Conservation (phyloP, 257 asterid species). For the Paraleonurus japonicus region DNA sequence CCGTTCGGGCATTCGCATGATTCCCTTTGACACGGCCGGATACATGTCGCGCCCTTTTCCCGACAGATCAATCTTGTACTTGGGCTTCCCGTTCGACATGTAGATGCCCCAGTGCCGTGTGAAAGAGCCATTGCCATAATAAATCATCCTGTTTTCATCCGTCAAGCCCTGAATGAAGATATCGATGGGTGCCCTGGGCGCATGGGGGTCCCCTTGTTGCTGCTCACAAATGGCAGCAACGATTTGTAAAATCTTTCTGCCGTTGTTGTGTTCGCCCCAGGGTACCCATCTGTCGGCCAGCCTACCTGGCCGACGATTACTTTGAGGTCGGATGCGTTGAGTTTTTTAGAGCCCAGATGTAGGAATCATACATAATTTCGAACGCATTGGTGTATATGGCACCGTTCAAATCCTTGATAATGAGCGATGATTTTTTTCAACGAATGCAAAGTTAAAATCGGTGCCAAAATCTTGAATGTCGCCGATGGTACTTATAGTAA, state of each 20-base stretch:
- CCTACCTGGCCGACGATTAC: conserved; percentile 38
- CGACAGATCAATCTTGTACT: conserved; percentile 45
- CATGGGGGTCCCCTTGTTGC: conserved; percentile 44
- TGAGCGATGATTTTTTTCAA: conserved; percentile 2
- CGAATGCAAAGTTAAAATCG: conserved; percentile 32
- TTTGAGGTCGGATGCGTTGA: conserved; percentile 10
- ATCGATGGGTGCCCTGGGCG: conserved; percentile 35
- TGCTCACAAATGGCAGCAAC: conserved; percentile 25
- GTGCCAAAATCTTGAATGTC: too few relatives aligned
- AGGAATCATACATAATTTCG: conserved; percentile 35
- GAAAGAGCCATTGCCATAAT: not conserved
- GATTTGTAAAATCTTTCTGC: conserved; percentile 38
- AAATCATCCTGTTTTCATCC: not conserved
- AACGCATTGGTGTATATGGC: conserved; percentile 34
- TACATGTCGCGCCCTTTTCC: conserved; percentile 39
- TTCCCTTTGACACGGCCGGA: conserved; percentile 34
- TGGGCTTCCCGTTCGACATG: conserved; percentile 44
- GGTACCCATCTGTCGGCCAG: conserved; percentile 53
- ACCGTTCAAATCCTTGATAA: conserved; percentile 17
- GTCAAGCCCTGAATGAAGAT: not conserved
- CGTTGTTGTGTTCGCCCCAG: conserved; percentile 1
- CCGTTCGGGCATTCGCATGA: conserved; percentile 39
- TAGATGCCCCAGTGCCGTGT: conserved; percentile 52
- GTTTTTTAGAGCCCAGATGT: conserved; percentile 36
- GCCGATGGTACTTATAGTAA: conserved; percentile 21